A percentile compares a stretch with the other conserved stretches of the same genome.
Evolutionary conservation across 2,329 filamentous ascomycete species (phyloP).

Genomic region (Cephalotrichum gorgonifer): DNA sequence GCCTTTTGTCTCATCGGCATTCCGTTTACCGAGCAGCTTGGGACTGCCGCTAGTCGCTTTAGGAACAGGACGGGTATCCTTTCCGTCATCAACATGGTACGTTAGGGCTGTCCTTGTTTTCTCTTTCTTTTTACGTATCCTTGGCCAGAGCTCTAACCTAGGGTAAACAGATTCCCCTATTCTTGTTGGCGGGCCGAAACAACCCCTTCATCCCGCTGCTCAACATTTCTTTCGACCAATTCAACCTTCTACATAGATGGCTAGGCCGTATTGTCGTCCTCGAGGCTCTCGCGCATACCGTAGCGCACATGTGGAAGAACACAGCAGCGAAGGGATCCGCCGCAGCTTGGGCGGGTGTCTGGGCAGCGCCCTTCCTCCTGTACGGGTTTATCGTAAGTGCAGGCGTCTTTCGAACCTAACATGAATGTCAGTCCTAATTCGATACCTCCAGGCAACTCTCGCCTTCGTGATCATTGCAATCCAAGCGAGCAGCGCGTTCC

Average conservation of each 20-base stretch:
- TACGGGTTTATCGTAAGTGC: slow-evolving; percentile 4
- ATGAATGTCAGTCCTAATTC: not conserved
- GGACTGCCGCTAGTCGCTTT: slow-evolving; percentile 52
- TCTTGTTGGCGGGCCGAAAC: slow-evolving; percentile 84
- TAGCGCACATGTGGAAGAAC: slow-evolving; percentile 15
- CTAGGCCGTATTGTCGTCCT: slow-evolving; percentile 63
- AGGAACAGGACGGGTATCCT: slow-evolving; percentile 79
- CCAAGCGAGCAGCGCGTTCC: slow-evolving; percentile 59
- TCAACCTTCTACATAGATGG: slow-evolving; percentile 68
- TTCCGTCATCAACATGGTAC: slow-evolving; percentile 77
- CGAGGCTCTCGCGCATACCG: slow-evolving; percentile 58
- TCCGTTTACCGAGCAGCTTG: slow-evolving; percentile 39
- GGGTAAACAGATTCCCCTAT: slow-evolving; percentile 44
- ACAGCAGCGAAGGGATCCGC: not conserved
- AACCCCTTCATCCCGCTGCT: slow-evolving; percentile 79
- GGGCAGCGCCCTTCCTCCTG: slow-evolving; percentile 3
- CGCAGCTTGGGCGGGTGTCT: not conserved
- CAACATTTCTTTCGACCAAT: slow-evolving; percentile 89
- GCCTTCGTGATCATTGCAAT: slow-evolving; percentile 54
- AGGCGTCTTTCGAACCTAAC: not conserved
- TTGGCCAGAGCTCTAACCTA: not conserved
- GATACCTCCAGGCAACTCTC: slow-evolving; percentile 38
- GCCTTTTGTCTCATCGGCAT: slow-evolving; percentile 60
- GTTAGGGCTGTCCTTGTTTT: not conserved
- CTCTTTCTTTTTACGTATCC: not conserved